phyloP scores from a whole-genome alignment of 352 stramenopile species.

The Phytophthora multivora region DNA sequence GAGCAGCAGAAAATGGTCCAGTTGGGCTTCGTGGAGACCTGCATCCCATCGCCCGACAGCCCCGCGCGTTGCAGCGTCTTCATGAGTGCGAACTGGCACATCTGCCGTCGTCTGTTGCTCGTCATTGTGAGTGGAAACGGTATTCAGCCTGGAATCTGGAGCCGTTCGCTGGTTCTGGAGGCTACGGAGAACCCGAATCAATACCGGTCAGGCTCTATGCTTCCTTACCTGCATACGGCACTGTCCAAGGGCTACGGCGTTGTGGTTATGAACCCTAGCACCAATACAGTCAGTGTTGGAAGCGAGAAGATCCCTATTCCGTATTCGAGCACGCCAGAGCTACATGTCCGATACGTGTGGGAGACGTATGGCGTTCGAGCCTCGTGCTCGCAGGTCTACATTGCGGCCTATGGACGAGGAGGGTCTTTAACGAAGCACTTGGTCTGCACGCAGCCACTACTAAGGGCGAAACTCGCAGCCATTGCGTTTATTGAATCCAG shows the following conservation, averaged over 20 bases:
- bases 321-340: conserved; percentile 74
- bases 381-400: conserved; percentile 78
- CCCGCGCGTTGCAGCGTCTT: conserved; percentile 79
- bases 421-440: conserved; percentile 78
- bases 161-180: conserved; percentile 80
- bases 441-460: conserved; percentile 66
- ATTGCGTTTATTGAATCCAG: conserved; percentile 87
- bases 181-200: conserved; percentile 70
- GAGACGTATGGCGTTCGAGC: conserved; percentile 78
- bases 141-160: conserved; percentile 89
- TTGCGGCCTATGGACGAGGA: conserved; percentile 77
- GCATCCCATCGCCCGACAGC: conserved; percentile 72
- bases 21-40: conserved; percentile 83
- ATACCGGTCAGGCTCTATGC: conserved; percentile 84
- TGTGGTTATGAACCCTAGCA: conserved; percentile 82
- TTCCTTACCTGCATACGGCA: conserved; percentile 81
- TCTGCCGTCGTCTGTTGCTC: conserved; percentile 71
- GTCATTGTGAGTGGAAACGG: conserved; percentile 84
- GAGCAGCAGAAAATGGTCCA: conserved; percentile 88
- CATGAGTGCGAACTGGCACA: conserved; percentile 86
- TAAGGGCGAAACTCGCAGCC: conserved; percentile 66
- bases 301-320: conserved; percentile 80
- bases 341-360: conserved; percentile 85
- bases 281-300: conserved; percentile 73
- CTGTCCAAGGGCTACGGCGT: conserved; percentile 83